Percentiles rank a stretch among this genome's conserved stretches.
Conservation (phyloP, 1,139 yeast species). For the Citeromyces siamensis region DNA sequence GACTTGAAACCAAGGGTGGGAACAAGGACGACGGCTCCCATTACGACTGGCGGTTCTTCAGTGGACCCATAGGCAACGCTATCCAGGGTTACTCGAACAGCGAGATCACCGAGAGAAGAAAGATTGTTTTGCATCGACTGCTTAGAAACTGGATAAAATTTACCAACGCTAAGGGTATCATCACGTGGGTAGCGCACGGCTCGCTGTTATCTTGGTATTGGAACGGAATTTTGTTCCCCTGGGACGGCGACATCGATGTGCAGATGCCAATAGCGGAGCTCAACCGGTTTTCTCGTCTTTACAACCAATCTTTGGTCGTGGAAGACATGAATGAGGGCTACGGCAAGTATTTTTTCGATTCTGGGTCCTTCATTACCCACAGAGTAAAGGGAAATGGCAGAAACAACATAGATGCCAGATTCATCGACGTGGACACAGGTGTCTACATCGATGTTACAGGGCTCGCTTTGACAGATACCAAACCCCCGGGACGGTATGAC, state of each 20-base stretch:
- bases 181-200: constrained; percentile 43
- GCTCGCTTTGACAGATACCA: constrained; percentile 26
- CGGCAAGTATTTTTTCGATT: constrained; percentile 30
- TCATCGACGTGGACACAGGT: constrained; percentile 35
- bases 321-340: constrained; percentile 22
- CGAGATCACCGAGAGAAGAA: constrained; percentile 26
- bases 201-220: constrained; percentile 41
- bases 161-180: constrained; percentile 28
- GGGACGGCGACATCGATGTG: constrained; percentile 45
- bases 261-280: constrained; percentile 41
- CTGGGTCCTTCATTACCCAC: constrained; percentile 24
- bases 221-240: constrained; percentile 39
- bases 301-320: constrained; percentile 30
- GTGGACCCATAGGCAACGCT: constrained; percentile 20
- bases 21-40: constrained; percentile 27
- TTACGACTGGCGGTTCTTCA: constrained; percentile 57
- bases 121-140: constrained; percentile 32
- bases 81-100: constrained; percentile 20
- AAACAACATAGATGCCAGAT: constrained; percentile 32
- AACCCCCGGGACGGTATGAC: constrained; percentile 22
- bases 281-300: constrained; percentile 25
- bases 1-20: constrained; percentile 7
- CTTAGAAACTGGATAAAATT: constrained; percentile 34
- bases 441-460: constrained; percentile 42
- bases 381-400: constrained; percentile 25